Base-by-base conservation (phyloP, 2,329 filamentous ascomycete species). In the Chrysoporthe cubensis region DNA sequence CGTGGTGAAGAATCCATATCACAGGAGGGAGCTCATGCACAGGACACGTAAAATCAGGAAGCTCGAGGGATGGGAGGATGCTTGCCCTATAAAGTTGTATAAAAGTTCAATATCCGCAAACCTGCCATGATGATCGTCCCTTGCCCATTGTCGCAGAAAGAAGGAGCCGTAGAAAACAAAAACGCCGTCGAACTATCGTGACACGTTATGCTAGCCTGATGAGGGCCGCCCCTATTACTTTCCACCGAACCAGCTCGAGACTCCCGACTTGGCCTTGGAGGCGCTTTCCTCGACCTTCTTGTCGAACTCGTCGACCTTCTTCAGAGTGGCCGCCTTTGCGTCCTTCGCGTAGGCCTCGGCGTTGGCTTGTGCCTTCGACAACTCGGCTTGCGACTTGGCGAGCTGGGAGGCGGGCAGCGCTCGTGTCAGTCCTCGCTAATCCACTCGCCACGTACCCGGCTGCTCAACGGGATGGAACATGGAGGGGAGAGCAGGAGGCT, bases 241-340 rank as follows among this genome's bases (percentile, higher is more conserved):
- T 71, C 87, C 86, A 67, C 93, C 90, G 75, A 97, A 97, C 94
- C 94, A 97, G 78, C 91, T 87, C 54, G 91, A 92, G 74, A 97
- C 80, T 71, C 91, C 91, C 74, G 89, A 88, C 88, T 97, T 97
- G 57, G 93, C 91, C 83, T 97, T 91, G 63, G 89, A 80, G 4
- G 93, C 88, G 72, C 89, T 89, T 72, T 92, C 84, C 83, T 94
- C 91, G 64, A 97, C 90, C 72, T 89, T 94, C 75, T 88, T 87
- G 81, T 97, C 94, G 74, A 94, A 90, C 78, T 91, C 88, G 80
- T 97, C 91, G 63, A 96, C 88, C 75, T 93, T 91, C 77, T 90
- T 88, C 74, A 90, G 79, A 43, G 89, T 81, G 69, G 90, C 85
- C 52, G 88, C 86, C 72, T 90, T 86, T 68, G 87, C 82, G 26